Percentiles rank a stretch among this genome's conserved stretches.
phyloP scores from a whole-genome alignment of 345 rosid species.

The Aquilaria yunnanensis region DNA sequence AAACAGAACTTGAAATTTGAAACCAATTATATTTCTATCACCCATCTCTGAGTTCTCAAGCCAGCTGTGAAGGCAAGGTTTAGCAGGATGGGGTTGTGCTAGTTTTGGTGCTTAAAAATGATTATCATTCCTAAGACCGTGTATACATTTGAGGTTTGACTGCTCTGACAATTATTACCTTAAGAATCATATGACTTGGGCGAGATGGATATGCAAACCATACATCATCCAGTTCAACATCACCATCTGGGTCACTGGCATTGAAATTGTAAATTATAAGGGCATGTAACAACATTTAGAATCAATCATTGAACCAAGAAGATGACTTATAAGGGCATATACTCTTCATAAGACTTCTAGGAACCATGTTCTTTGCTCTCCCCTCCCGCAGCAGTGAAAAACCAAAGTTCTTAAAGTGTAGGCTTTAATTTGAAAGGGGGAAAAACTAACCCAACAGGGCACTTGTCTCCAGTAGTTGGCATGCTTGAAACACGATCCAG shows the following conservation, averaged over 20 bases:
- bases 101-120: neutral
- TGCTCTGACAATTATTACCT: conserved; percentile 37
- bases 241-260: conserved; percentile 80
- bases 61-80: neutral
- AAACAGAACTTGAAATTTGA: too few species aligned
- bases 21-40: too few species aligned
- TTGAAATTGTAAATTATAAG: conserved; percentile 2
- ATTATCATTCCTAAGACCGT: neutral
- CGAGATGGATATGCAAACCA: conserved; percentile 99
- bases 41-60: too few species aligned
- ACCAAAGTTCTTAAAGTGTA: neutral
- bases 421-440: conserved; percentile 1
- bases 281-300: neutral
- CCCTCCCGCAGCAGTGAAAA: too few species aligned
- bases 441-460: conserved; percentile 64
- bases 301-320: neutral
- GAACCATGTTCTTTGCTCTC: too few species aligned
- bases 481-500: conserved; percentile 79
- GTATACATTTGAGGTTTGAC: too few species aligned
- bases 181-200: conserved; percentile 81
- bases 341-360: neutral
- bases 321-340: neutral
- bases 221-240: conserved; percentile 76
- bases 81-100: neutral
- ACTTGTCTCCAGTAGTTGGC: conserved; percentile 69